Base-by-base conservation (phyloP, 768 basidiomycete genomes). In the Mycena venus region DNA sequence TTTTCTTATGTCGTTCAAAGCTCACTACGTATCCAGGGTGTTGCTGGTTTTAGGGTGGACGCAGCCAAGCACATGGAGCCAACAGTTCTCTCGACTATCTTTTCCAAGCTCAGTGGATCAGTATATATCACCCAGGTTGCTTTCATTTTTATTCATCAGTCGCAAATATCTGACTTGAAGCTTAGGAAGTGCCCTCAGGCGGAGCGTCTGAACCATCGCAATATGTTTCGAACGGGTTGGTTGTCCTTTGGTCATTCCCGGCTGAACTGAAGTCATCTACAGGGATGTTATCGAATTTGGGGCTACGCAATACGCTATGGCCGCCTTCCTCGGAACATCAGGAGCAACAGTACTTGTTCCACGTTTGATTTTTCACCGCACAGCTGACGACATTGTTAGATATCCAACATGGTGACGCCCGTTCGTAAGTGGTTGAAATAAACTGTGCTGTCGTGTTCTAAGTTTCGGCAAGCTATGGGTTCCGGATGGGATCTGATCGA, bases 201-300 rank as follows among this genome's bases (percentile, higher is more conserved):
- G 85, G 85, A 3, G 80, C 86, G 53, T 83, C 86, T 12, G 79
- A 80, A 15, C 87, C 86, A 0, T 79, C 80, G 17, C 76, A 86
- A 60, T 88, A 88, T 72, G 77, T 76, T 15, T 68, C 67, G 0
- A 86, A 79, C 63, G 86, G 83, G 80, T 51, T 25, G 68, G 74
- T 56, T 31, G 29, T 25, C 10, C 25, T 53, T 17, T 12, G 38
- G 15, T 27, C 17, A 29, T 49, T 23, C 11, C 32, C 49, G 8
- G 14, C 5, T 38, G 7, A 7, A 55, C 36, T 63, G 21, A 36
- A 21, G 4, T 47, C 38, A 27, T 11, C 19, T 14, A n/a, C 68
- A 83, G 85, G 14, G 85, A 85, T 70, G 85, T 87, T 11, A 84
- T 87, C 76, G 87, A 86, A 83, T 88, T 88, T 81, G 83, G 86